Evolutionary conservation across 345 rosid genomes (phyloP).

Genomic region (Ceriops decandra): DNA sequence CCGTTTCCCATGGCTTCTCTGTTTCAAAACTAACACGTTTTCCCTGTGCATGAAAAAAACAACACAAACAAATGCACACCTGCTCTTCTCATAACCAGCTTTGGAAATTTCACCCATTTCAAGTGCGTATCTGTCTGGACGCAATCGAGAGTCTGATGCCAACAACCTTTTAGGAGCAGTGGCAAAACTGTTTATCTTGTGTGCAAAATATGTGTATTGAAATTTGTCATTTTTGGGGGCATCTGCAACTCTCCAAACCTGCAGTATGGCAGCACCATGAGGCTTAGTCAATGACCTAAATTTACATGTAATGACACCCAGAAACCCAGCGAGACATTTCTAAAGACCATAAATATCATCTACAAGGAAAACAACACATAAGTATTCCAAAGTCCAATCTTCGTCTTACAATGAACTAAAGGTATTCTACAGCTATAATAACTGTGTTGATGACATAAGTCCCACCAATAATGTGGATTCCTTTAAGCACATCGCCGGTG

Average conservation of each 20-base stretch:
- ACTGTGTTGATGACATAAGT: too few species aligned
- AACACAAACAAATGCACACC: constrained; percentile 32
- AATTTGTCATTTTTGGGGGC: constrained; percentile 69
- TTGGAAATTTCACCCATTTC: constrained; percentile 71
- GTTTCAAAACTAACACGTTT: not conserved
- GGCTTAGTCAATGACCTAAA: not conserved
- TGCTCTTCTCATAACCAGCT: constrained; percentile 76
- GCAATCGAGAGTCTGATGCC: constrained; percentile 81
- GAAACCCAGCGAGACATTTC: not conserved
- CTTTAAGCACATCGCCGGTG: too few species aligned
- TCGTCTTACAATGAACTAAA: too few species aligned
- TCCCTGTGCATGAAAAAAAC: not conserved
- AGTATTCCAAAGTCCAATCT: too few species aligned
- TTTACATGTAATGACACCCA: not conserved
- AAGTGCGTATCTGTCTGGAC: constrained; percentile 75
- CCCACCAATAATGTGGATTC: too few species aligned
- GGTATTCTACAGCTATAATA: too few species aligned
- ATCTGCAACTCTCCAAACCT: constrained; percentile 78
- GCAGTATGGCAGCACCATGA: constrained; percentile 4
- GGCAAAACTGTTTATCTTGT: constrained; percentile 80
- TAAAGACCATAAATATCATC: not conserved
- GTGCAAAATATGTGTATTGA: constrained; percentile 76
- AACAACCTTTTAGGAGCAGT: constrained; percentile 78
- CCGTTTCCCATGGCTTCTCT: not conserved
- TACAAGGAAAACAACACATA: too few species aligned